A percentile compares a stretch with the other conserved stretches of the same genome.
These are phyloP conservation scores for Vishniacozyma victoriae DNA, from an alignment of 768 basidiomycete species.

Conservation along the genomic window DNA sequence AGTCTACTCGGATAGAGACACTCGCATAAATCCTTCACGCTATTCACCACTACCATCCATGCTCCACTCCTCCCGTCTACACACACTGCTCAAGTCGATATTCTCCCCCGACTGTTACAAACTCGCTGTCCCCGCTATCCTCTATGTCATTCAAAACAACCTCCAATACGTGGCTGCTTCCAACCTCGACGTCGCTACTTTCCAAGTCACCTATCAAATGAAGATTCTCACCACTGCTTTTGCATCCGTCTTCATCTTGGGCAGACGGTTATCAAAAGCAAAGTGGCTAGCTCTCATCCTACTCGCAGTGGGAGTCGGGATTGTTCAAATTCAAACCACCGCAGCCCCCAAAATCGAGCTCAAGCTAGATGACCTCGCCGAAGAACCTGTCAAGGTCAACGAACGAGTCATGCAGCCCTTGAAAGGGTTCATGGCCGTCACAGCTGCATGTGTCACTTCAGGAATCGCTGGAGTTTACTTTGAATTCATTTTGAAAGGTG, in stretches of 20 bases:
- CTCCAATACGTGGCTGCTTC: conserved; percentile 90
- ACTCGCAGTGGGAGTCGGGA: conserved; percentile 80
- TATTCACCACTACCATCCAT: conserved; percentile 14
- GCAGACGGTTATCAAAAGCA: conserved; percentile 62
- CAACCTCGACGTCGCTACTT: conserved; percentile 90
- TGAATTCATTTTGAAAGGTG: conserved; percentile 92
- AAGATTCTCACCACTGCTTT: conserved; percentile 90
- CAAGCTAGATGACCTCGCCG: conserved; percentile 23
- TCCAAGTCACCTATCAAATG: conserved; percentile 96
- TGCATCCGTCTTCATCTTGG: conserved; percentile 75
- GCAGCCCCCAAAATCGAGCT: conserved; percentile 23
- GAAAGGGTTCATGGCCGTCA: conserved; percentile 84
- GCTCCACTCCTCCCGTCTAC: conserved; percentile 50
- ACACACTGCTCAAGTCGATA: conserved; percentile 61
- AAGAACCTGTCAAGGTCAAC: conserved; percentile 28
- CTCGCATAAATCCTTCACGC: conserved; percentile 2
- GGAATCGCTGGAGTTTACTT: conserved; percentile 97
- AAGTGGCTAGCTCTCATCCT: conserved; percentile 83
- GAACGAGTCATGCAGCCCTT: conserved; percentile 67
- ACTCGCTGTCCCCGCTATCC: conserved; percentile 88
- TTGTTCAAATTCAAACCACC: conserved; percentile 78
- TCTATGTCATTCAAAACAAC: conserved; percentile 94
- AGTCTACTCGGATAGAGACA: conserved; percentile 15
- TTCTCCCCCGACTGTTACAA: conserved; percentile 95
- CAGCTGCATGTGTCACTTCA: conserved; percentile 86